These are phyloP conservation scores for Daldinia bambusicola DNA, from an alignment of 495 filamentous ascomycete genomes.

Conservation along the genomic window DNA sequence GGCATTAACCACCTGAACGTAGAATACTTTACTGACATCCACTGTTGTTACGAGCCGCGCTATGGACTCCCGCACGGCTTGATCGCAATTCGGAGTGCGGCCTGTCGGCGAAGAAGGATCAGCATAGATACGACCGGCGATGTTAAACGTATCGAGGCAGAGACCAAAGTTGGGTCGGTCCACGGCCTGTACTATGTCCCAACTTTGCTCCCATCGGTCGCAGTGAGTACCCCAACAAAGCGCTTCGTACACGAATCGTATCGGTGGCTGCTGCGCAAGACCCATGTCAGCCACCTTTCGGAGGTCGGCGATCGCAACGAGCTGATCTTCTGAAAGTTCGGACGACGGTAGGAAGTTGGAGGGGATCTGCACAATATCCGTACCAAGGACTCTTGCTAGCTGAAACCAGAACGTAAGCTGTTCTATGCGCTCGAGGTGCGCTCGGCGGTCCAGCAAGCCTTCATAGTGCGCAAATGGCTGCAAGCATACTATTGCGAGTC, in stretches of 20 bases:
- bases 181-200: constrained; percentile 72
- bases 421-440: constrained; percentile 66
- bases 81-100: constrained; percentile 66
- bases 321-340: constrained; percentile 66
- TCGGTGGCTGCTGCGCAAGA: constrained; percentile 58
- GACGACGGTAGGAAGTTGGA: constrained; percentile 72
- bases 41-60: constrained; percentile 64
- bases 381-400: constrained; percentile 69
- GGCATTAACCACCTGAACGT: constrained; percentile 82
- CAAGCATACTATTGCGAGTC: constrained; percentile 72
- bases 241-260: constrained; percentile 81
- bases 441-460: constrained; percentile 71
- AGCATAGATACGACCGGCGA: constrained; percentile 77
- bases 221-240: constrained; percentile 79
- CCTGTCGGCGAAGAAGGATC: constrained; percentile 69
- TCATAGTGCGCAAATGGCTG: constrained; percentile 87
- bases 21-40: constrained; percentile 77
- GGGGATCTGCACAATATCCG: constrained; percentile 78
- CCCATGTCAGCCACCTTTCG: constrained; percentile 73
- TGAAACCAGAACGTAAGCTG: constrained; percentile 77
- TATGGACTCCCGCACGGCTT: constrained; percentile 67
- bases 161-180: constrained; percentile 79
- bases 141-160: constrained; percentile 85
- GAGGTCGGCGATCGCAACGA: constrained; percentile 72
- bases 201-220: constrained; percentile 77